These are phyloP conservation scores for Aspergillus intermedius DNA, from an alignment of 2,329 filamentous ascomycete species.

Conservation along the genomic window DNA sequence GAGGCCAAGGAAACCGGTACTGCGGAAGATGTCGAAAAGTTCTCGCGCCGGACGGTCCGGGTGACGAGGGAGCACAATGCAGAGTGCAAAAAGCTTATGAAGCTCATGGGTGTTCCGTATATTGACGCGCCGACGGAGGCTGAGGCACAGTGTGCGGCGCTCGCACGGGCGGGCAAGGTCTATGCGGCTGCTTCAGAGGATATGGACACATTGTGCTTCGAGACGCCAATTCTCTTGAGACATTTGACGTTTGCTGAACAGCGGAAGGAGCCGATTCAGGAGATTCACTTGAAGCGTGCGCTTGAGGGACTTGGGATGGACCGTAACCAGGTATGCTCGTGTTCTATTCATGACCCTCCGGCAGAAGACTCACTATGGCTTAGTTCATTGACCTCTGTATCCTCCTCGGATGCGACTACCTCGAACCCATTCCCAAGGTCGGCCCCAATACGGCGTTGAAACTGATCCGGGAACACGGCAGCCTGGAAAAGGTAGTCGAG, in stretches of 20 bases:
- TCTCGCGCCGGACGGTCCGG: conserved; percentile 82
- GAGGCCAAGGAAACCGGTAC: conserved; percentile 97
- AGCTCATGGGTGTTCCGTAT: conserved; percentile 92
- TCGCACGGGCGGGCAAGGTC: conserved; percentile 87
- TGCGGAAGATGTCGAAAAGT: conserved; percentile 96
- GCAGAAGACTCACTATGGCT: conserved; percentile 5
- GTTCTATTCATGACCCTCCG: conserved; percentile 5
- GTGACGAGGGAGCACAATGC: conserved; percentile 96
- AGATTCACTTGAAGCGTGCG: conserved; percentile 82
- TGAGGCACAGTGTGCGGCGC: conserved; percentile 88
- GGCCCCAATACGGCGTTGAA: conserved; percentile 88
- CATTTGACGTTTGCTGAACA: conserved; percentile 97
- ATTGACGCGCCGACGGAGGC: conserved; percentile 95
- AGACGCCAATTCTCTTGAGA: conserved; percentile 80
- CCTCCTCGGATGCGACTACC: conserved; percentile 92
- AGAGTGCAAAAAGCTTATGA: conserved; percentile 84
- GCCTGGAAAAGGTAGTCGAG: conserved; percentile 80
- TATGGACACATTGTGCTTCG: conserved; percentile 97
- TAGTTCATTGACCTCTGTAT: conserved; percentile 98
- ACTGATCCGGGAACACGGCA: conserved; percentile 85
- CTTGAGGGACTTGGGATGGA: conserved; percentile 86
- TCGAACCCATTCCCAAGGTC: conserved; percentile 92
- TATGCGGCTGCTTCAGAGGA: conserved; percentile 96
- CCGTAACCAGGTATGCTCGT: conserved; percentile 59
- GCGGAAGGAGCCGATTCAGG: conserved; percentile 93